These are phyloP conservation scores for Chrysoporthe deuterocubensis DNA, from an alignment of 2,329 filamentous ascomycete species.

Conservation along the genomic window DNA sequence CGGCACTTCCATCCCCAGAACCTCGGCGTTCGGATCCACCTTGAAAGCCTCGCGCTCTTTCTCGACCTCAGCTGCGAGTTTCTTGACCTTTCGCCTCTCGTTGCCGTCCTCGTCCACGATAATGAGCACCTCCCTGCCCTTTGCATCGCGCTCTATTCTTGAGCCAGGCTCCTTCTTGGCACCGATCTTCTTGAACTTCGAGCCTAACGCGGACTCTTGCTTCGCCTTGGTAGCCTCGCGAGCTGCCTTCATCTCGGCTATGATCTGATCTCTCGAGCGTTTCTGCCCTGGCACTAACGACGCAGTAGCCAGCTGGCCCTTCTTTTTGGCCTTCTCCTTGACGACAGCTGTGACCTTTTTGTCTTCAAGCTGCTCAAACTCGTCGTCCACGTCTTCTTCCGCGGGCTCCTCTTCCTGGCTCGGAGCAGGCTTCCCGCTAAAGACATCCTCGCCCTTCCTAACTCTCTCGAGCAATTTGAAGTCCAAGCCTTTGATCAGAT, in stretches of 20 bases:
- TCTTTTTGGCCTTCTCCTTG: constrained; percentile 60
- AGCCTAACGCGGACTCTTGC: constrained; percentile 55
- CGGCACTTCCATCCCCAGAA: constrained; percentile 69
- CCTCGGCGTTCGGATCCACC: constrained; percentile 59
- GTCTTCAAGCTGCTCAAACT: constrained; percentile 63
- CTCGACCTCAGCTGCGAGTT: constrained; percentile 47
- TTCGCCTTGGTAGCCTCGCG: constrained; percentile 61
- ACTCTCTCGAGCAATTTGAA: constrained; percentile 76
- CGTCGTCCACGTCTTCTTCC: constrained; percentile 65
- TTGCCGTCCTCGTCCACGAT: constrained; percentile 69
- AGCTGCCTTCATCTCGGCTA: constrained; percentile 68
- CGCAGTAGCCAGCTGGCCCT: constrained; percentile 62
- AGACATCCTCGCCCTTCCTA: constrained; percentile 70
- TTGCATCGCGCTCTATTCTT: constrained; percentile 64
- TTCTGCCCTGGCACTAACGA: constrained; percentile 61
- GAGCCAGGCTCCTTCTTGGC: constrained; percentile 56
- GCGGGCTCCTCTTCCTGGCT: constrained; percentile 49
- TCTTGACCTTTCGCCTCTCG: constrained; percentile 68
- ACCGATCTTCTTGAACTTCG: constrained; percentile 69
- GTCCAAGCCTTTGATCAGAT: constrained; percentile 91
- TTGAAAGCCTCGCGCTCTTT: constrained; percentile 45
- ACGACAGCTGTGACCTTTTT: constrained; percentile 57
- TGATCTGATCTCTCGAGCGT: constrained; percentile 66
- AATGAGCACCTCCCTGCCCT: constrained; percentile 66
- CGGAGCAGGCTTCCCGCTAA: constrained; percentile 41